phyloP scores from a whole-genome alignment of 2,329 filamentous ascomycete species.

The Ramichloridium luteum region DNA sequence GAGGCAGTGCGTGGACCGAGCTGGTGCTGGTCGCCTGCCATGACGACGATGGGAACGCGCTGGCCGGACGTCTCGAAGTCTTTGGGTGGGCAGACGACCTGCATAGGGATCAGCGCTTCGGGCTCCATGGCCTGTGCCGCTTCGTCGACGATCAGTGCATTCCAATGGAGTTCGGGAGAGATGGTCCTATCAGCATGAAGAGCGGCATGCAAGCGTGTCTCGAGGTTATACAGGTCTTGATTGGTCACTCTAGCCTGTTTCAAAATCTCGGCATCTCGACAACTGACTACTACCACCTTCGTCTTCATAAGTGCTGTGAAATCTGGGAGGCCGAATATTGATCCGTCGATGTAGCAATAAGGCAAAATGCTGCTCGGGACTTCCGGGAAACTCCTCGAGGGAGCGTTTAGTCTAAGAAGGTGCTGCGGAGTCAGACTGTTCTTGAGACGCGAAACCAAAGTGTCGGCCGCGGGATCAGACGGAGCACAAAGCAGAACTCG shows the following conservation, averaged over 20 bases:
- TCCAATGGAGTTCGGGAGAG: conserved; percentile 14
- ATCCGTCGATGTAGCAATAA: conserved; percentile 16
- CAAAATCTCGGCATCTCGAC: conserved; percentile 15
- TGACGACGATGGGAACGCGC: conserved; percentile 10
- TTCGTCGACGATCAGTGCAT: conserved; percentile 17
- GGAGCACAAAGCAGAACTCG: conserved; percentile 17
- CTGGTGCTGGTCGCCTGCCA: conserved; percentile 20
- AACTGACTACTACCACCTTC: conserved; percentile 15
- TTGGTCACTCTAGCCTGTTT: conserved; percentile 15
- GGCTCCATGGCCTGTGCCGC: conserved; percentile 18
- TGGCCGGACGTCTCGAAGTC: not conserved
- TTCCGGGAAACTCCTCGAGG: conserved; percentile 16
- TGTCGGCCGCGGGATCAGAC: conserved; percentile 19
- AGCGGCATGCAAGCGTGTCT: conserved; percentile 7
- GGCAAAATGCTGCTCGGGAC: conserved; percentile 15
- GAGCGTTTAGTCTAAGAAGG: conserved; percentile 15
- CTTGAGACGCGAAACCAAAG: conserved; percentile 13
- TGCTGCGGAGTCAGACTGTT: conserved; percentile 11
- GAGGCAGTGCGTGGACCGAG: conserved; percentile 18
- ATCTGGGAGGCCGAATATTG: conserved; percentile 15
- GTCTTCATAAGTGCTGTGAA: conserved; percentile 14
- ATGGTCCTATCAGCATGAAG: conserved; percentile 9
- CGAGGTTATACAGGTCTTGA: conserved; percentile 13
- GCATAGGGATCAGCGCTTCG: conserved; percentile 14
- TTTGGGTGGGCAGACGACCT: conserved; percentile 14